Conservation (phyloP, 2,329 filamentous ascomycete genomes). For the Colletotrichum caudatum region DNA sequence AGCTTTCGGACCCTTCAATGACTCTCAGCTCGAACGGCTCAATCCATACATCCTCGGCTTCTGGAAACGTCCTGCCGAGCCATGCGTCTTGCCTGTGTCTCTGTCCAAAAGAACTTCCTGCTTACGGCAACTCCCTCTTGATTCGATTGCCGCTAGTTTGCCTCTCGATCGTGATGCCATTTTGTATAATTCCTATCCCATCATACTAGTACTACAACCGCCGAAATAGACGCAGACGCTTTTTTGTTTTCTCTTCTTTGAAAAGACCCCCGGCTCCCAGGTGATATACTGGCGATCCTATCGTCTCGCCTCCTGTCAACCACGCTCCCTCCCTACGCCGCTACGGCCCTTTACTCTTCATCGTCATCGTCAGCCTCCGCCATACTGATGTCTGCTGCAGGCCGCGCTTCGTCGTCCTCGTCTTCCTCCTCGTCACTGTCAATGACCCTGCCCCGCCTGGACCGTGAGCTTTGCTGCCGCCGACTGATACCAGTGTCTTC, state of each 20-base stretch:
- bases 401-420: conserved; percentile 46
- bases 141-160: neutral
- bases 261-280: conserved; percentile 11
- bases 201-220: conserved; percentile 36
- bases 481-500: conserved; percentile 65
- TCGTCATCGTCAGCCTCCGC: conserved; percentile 53
- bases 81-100: neutral
- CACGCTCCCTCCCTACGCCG: conserved; percentile 1
- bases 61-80: neutral
- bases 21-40: neutral
- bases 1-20: neutral
- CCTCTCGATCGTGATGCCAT: conserved; percentile 23
- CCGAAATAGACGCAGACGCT: conserved; percentile 35
- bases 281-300: conserved; percentile 6
- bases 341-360: conserved; percentile 44
- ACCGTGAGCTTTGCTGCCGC: conserved; percentile 59
- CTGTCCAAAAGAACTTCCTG: neutral
- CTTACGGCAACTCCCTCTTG: too few relatives aligned
- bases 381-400: conserved; percentile 55
- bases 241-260: neutral
- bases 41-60: neutral
- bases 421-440: conserved; percentile 68
- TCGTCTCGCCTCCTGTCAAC: conserved; percentile 12
- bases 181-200: conserved; percentile 32
- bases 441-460: conserved; percentile 64